Evolutionary conservation across 257 asterid species (phyloP).

Genomic region (Verbena officinalis): DNA sequence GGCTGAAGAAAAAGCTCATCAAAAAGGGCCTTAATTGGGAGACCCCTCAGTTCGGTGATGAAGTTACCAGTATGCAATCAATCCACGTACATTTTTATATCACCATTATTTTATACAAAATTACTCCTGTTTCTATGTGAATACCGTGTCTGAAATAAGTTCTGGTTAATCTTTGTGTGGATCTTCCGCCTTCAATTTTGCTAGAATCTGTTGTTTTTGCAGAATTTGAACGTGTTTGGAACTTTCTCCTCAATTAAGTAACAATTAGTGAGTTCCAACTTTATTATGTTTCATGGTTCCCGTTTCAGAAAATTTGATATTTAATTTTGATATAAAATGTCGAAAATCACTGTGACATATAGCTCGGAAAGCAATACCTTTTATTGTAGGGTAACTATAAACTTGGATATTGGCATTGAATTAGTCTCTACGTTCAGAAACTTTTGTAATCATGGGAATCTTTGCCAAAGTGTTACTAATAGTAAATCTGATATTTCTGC

Average conservation of each 20-base stretch:
- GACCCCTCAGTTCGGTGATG: constrained; percentile 63
- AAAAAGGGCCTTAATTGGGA: constrained; percentile 59
- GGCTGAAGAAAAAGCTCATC: constrained; percentile 65
- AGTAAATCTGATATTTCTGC: constrained; percentile 4
- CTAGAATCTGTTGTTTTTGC: background rate
- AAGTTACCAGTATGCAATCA: constrained; percentile 50
- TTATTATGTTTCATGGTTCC: background rate
- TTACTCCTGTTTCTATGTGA: no score
- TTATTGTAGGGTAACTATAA: background rate
- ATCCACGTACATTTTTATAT: background rate
- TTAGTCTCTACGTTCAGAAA: background rate
- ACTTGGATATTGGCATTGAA: background rate
- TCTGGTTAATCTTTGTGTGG: background rate
- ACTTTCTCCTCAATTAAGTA: background rate
- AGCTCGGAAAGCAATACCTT: background rate
- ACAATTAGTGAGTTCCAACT: background rate
- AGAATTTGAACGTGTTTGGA: background rate
- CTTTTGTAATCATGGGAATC: background rate
- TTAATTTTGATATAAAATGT: background rate
- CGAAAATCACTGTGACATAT: constrained; percentile 4
- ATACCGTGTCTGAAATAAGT: no score
- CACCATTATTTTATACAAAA: no score
- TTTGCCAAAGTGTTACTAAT: background rate
- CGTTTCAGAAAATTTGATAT: background rate
- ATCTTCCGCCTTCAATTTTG: background rate